Conservation (phyloP, 2,329 filamentous ascomycete genomes). For the Alternaria novae-zelandiae region DNA sequence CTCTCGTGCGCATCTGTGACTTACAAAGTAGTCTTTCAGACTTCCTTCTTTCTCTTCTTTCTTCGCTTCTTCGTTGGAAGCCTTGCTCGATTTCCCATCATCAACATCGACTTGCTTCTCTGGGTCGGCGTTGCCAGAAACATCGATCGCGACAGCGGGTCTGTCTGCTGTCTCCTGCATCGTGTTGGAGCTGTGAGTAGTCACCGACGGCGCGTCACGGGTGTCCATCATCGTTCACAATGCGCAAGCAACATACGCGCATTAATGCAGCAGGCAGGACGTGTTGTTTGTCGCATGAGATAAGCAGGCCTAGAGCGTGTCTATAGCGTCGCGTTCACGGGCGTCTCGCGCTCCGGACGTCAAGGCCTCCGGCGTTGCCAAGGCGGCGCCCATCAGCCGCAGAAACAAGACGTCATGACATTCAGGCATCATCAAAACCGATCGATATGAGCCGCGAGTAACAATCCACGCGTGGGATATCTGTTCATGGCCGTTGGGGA, state of each 20-base stretch:
- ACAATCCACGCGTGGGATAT: background rate
- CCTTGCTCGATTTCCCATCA: background rate
- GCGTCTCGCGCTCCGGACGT: background rate
- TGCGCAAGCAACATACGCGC: background rate
- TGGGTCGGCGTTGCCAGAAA: background rate
- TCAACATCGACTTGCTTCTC: background rate
- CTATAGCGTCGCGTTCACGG: background rate
- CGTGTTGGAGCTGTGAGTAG: background rate
- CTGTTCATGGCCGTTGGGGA: background rate
- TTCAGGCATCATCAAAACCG: background rate
- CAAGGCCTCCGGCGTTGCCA: background rate
- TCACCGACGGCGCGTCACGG: background rate
- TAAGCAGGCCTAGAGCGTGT: background rate
- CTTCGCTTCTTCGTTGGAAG: background rate
- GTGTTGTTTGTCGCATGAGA: background rate
- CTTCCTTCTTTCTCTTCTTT: background rate
- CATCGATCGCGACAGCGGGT: background rate
- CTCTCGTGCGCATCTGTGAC: background rate
- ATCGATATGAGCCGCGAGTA: background rate
- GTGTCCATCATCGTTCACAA: background rate
- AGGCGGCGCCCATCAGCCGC: background rate
- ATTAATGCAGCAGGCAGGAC: background rate
- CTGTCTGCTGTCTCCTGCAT: background rate
- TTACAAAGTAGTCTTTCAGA: constrained; percentile 1
- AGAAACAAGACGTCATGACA: background rate